These are phyloP conservation scores for Raphanus hybrid DNA, from an alignment of 441 rosid genomes.

Conservation along the genomic window DNA sequence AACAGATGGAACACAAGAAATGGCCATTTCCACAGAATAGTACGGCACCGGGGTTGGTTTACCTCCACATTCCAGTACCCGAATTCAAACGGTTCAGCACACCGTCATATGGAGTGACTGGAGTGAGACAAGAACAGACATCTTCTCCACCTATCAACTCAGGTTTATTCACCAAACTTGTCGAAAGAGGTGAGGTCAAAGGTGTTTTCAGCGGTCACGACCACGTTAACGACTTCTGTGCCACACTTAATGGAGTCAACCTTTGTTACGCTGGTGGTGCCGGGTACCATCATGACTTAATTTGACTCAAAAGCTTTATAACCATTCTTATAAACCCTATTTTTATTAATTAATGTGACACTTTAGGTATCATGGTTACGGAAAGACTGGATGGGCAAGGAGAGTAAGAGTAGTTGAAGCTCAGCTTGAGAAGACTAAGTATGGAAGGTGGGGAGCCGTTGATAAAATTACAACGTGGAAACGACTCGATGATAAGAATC, in stretches of 20 bases:
- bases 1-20: conserved; percentile 60
- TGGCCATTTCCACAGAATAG: conserved; percentile 62
- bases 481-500: conserved; percentile 73
- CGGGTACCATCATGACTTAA: background rate
- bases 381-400: conserved; percentile 82
- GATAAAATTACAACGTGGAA: conserved; percentile 86
- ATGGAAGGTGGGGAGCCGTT: conserved; percentile 67
- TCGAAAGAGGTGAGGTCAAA: conserved; percentile 77
- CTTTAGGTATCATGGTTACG: conserved; percentile 83
- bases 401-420: conserved; percentile 64
- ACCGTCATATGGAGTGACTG: conserved; percentile 52
- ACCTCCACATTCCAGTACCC: conserved; percentile 86
- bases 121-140: conserved; percentile 74
- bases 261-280: conserved; percentile 1
- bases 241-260: conserved; percentile 58
- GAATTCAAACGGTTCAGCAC: conserved; percentile 59
- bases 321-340: background rate
- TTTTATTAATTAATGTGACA: conserved; percentile 14
- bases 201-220: conserved; percentile 50
- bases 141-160: conserved; percentile 73
- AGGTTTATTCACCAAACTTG: conserved; percentile 82
- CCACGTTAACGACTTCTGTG: conserved; percentile 64
- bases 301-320: background rate
- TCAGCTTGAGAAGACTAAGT: conserved; percentile 60
- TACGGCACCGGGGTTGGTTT: conserved; percentile 77